Percentiles rank a stretch among this genome's conserved stretches.
These are phyloP conservation scores for Cladosporium halotolerans DNA, from an alignment of 2,329 filamentous ascomycete genomes.

Conservation along the genomic window DNA sequence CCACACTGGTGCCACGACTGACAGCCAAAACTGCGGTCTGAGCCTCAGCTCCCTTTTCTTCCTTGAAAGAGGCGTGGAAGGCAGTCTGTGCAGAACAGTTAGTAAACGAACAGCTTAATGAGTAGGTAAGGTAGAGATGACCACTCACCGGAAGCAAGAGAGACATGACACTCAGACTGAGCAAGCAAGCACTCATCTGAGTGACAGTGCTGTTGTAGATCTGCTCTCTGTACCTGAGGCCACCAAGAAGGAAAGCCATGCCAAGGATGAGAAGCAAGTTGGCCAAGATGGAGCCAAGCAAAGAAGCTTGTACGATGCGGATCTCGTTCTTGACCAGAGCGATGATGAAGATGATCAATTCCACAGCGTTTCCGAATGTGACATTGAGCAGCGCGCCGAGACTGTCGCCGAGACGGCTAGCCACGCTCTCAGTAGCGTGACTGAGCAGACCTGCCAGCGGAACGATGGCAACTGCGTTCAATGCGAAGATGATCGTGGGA, in stretches of 20 bases:
- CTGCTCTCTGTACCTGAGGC: constrained; percentile 81
- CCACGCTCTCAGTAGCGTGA: constrained; percentile 46
- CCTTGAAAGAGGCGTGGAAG: constrained; percentile 77
- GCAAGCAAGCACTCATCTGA: constrained; percentile 89
- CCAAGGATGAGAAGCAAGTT: constrained; percentile 84
- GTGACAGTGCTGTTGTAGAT: constrained; percentile 94
- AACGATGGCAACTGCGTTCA: constrained; percentile 48
- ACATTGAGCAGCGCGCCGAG: constrained; percentile 47
- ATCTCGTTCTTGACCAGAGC: constrained; percentile 77
- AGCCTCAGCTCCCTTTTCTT: constrained; percentile 44
- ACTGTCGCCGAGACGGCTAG: constrained; percentile 42
- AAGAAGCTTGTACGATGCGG: constrained; percentile 82
- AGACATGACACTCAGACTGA: constrained; percentile 86
- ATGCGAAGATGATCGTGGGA: constrained; percentile 42
- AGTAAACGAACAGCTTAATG: neutral
- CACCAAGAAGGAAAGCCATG: constrained; percentile 85
- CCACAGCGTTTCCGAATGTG: constrained; percentile 48
- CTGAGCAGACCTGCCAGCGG: constrained; percentile 44
- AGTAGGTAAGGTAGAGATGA: neutral
- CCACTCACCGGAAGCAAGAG: constrained; percentile 66
- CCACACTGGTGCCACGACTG: constrained; percentile 82
- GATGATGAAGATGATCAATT: constrained; percentile 58
- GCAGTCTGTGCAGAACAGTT: constrained; percentile 55
- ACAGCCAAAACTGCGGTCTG: constrained; percentile 71
- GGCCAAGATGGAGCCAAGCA: constrained; percentile 82